Percentiles rank a stretch among this genome's conserved stretches.
Evolutionary conservation across 2,329 filamentous ascomycete genomes (phyloP).

Genomic region (Diaporthe vexans): DNA sequence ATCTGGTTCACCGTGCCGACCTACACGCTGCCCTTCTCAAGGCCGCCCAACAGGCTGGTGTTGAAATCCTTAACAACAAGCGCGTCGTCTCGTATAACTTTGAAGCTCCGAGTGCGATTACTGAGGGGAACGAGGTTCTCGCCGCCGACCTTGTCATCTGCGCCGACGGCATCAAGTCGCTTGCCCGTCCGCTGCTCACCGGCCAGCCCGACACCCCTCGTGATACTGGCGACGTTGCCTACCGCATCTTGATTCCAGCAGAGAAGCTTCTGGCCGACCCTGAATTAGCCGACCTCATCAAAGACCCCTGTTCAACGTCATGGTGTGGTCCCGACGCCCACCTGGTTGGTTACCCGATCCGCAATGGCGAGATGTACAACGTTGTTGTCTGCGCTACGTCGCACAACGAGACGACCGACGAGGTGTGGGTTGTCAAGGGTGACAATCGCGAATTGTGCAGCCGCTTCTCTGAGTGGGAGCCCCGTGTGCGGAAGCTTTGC

Average conservation of each 20-base stretch:
- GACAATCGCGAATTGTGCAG: slow-evolving; percentile 53
- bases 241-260: slow-evolving; percentile 51
- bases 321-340: slow-evolving; percentile 53
- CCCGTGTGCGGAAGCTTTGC: slow-evolving; percentile 52
- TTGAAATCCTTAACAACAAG: slow-evolving; percentile 43
- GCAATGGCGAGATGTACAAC: slow-evolving; percentile 52
- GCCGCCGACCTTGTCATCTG: slow-evolving; percentile 45
- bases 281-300: slow-evolving; percentile 48
- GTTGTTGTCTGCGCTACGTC: slow-evolving; percentile 46
- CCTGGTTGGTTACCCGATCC: slow-evolving; percentile 51
- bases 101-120: slow-evolving; percentile 36
- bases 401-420: slow-evolving; percentile 45
- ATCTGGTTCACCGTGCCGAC: slow-evolving; percentile 53
- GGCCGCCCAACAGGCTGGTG: slow-evolving; percentile 44
- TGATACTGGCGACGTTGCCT: slow-evolving; percentile 53
- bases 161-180: slow-evolving; percentile 48
- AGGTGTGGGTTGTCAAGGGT: slow-evolving; percentile 47
- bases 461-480: slow-evolving; percentile 54
- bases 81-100: slow-evolving; percentile 46
- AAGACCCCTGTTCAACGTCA: slow-evolving; percentile 49
- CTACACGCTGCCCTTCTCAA: slow-evolving; percentile 51
- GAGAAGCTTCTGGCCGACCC: slow-evolving; percentile 47
- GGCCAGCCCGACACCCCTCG: slow-evolving; percentile 46
- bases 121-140: slow-evolving; percentile 43
- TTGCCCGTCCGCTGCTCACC: slow-evolving; percentile 45